A percentile compares a stretch with the other conserved stretches of the same genome.
phyloP scores from a whole-genome alignment of 2,329 filamentous ascomycete genomes.

The Xylaria sp. region DNA sequence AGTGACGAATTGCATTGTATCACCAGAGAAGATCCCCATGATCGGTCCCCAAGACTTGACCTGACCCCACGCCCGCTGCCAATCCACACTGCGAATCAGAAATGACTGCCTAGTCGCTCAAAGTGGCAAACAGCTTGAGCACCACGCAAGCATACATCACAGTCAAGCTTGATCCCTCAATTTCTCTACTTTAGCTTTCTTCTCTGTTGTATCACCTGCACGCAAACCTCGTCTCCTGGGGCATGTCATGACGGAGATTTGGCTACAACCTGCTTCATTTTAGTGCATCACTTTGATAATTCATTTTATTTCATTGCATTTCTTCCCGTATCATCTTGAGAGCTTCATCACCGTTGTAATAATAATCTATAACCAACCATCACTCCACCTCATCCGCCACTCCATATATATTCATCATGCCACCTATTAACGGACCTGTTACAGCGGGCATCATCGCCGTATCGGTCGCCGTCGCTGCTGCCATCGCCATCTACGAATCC shows the following conservation, averaged over 20 bases:
- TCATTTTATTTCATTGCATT: background rate
- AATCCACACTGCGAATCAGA: conserved; percentile 39
- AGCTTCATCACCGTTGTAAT: conserved; percentile 6
- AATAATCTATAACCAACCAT: background rate
- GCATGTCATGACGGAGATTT: conserved; percentile 2
- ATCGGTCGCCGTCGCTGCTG: conserved; percentile 67
- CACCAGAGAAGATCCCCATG: conserved; percentile 10
- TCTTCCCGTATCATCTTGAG: background rate
- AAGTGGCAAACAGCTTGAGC: conserved; percentile 42
- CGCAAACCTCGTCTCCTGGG: conserved; percentile 1
- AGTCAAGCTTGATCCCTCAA: conserved; percentile 2
- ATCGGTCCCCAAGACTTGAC: background rate
- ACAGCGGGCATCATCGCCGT: conserved; percentile 70
- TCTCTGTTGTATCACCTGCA: conserved; percentile 19
- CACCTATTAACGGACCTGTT: conserved; percentile 65
- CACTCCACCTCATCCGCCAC: background rate
- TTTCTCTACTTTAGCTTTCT: background rate
- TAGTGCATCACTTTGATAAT: background rate
- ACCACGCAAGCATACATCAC: conserved; percentile 40
- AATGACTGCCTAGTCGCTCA: conserved; percentile 43
- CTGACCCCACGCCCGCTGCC: conserved; percentile 43
- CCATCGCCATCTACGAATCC: conserved; percentile 71
- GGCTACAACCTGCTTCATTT: background rate
- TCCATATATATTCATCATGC: conserved; percentile 54
- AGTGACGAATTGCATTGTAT: conserved; percentile 40